phyloP scores from a whole-genome alignment of 176 grass and related monocot species.

The Oryza coarctata region DNA sequence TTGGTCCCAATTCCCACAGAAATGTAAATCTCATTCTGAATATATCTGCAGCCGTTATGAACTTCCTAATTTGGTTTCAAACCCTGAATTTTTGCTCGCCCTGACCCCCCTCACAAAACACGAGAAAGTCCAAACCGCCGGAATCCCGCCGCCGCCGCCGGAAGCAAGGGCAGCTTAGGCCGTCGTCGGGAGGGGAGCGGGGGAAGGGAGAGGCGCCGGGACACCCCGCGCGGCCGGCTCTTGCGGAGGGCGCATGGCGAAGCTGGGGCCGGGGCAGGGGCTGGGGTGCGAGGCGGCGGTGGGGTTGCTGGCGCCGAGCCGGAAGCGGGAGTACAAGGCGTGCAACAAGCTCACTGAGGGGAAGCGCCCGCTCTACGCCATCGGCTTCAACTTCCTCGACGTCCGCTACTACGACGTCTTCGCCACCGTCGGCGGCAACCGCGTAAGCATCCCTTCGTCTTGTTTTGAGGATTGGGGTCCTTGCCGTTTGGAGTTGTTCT shows the following conservation, averaged over 20 bases:
- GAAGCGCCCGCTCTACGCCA: slow-evolving; percentile 90
- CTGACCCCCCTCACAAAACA: no score
- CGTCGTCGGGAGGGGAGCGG: no score
- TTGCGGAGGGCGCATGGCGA: slow-evolving; percentile 34
- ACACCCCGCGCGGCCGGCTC: neutral
- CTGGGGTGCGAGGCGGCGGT: slow-evolving; percentile 74
- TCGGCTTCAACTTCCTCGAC: slow-evolving; percentile 94
- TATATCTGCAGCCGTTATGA: no score
- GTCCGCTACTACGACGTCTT: slow-evolving; percentile 86
- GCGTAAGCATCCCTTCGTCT: slow-evolving; percentile 32
- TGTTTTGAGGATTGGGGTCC: no score
- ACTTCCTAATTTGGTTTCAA: no score
- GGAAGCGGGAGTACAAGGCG: slow-evolving; percentile 74
- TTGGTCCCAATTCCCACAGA: no score
- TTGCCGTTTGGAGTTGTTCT: neutral
- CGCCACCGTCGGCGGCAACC: slow-evolving; percentile 75
- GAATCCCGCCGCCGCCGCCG: no score
- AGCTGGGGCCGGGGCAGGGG: slow-evolving; percentile 42
- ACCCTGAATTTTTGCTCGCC: no score
- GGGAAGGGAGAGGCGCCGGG: neutral
- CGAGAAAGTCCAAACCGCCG: neutral
- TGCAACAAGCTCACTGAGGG: slow-evolving; percentile 76
- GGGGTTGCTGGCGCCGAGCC: slow-evolving; percentile 57
- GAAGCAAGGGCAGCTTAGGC: neutral
- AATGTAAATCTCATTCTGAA: no score